These are phyloP conservation scores for Metschnikowia cerradonensis DNA, from an alignment of 805 yeast genomes.

Conservation along the genomic window DNA sequence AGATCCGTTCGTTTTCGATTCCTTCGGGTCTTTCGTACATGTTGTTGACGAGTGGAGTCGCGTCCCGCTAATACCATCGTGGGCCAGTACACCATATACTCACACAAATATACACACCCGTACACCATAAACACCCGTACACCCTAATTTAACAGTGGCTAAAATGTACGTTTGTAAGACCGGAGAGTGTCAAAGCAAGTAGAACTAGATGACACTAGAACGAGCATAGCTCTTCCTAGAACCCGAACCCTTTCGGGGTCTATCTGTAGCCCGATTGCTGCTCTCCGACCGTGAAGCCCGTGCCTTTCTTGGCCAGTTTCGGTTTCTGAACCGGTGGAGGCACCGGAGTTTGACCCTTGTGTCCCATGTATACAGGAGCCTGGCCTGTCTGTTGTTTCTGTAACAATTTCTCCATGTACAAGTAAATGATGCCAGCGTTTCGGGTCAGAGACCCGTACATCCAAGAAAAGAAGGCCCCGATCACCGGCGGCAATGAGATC, in stretches of 20 bases:
- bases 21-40: conserved; percentile 43
- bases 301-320: not conserved
- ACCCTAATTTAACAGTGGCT: too few species aligned
- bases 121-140: not conserved
- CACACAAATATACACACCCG: not conserved
- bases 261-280: not conserved
- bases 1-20: conserved; percentile 52
- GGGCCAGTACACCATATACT: not conserved
- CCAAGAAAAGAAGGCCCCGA: conserved; percentile 80
- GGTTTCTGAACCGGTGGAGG: not conserved
- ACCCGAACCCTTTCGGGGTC: too few species aligned
- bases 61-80: too few species aligned
- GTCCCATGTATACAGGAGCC: conserved; percentile 13
- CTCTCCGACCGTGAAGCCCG: not conserved
- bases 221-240: too few species aligned
- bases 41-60: not conserved
- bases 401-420: conserved; percentile 8
- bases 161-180: too few species aligned
- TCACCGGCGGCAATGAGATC: conserved; percentile 71
- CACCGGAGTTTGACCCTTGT: not conserved
- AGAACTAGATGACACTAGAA: too few species aligned
- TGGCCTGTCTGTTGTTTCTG: conserved; percentile 9
- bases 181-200: too few species aligned
- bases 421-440: conserved; percentile 76
- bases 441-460: conserved; percentile 81